Evolutionary conservation across 2,329 filamentous ascomycete genomes (phyloP), one percentile per base, ranked within the genome.

Genomic region (Scedosporium boydii): DNA sequence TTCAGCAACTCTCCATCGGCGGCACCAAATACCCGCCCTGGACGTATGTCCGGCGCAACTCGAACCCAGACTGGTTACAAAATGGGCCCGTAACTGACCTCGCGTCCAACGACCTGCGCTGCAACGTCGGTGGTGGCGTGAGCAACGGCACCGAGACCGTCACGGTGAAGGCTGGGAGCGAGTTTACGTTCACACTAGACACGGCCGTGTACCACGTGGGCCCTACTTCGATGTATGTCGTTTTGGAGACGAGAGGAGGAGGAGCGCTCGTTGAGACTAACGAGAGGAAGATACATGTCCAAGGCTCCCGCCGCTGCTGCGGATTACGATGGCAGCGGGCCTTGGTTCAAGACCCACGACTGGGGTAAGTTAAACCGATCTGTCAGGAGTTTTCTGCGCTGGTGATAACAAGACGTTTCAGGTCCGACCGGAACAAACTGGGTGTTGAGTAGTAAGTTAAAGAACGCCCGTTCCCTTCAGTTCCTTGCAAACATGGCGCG

Each of bases 321-420:
- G 3, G 68, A 70, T 34, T 77, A 76, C 67, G 71, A 74, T 55
- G 75, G 72, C 41, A 71, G 70, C 60, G 74, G 74, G 21, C 67
- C 70, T 29, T 77, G 75, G 75, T 72, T 73, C 68, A 77, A 77
- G 69, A 73, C 76, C 67, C 70, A 71, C 64, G 74, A 77, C 63
- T 68, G 74, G 48, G 72, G 58, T 51, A 16, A 2, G 16, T 21
- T 7, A 48, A 14, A 9, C 14, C 14, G 26, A 9, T 21, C 48
- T 34, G 29, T 34, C 29, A 34, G 29, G 29, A 34, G 29, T 34
- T 34, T 34, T 34, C 6, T 6, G 29, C 29, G 29, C 29, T 34
- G 29, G 29, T 34, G 29, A 34, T 34, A 34, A 34, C 29, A 34
- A 34, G 29, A 3, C 29, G 29, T 6, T 34, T 34, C 6, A 34